phyloP scores from a whole-genome alignment of 352 stramenopile genomes.

The Phytophthora ramorum region DNA sequence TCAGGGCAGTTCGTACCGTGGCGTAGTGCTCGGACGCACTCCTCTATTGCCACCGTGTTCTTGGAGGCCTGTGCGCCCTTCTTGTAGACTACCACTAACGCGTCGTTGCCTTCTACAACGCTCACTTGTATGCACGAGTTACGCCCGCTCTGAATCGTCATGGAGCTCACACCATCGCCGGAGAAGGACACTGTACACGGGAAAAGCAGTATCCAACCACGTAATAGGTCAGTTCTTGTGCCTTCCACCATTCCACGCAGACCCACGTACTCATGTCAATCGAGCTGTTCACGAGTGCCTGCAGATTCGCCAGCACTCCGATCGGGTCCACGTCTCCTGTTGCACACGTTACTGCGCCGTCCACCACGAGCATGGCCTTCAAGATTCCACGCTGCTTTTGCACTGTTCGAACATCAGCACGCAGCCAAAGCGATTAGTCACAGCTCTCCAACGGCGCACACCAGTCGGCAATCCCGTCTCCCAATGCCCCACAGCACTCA shows the following conservation, averaged over 20 bases:
- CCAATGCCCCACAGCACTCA: slow-evolving; percentile 35
- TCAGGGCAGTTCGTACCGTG: slow-evolving; percentile 54
- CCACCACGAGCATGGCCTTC: slow-evolving; percentile 90
- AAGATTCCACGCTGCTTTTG: slow-evolving; percentile 90
- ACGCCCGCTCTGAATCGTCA: slow-evolving; percentile 88
- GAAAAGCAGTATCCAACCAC: neutral
- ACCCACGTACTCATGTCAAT: slow-evolving; percentile 83
- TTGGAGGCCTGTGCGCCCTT: slow-evolving; percentile 70
- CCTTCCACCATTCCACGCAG: neutral
- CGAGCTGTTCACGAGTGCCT: slow-evolving; percentile 86
- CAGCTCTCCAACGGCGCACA: neutral
- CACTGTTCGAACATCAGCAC: slow-evolving; percentile 47
- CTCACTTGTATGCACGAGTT: slow-evolving; percentile 91
- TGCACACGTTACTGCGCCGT: slow-evolving; percentile 81
- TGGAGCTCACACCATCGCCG: slow-evolving; percentile 77
- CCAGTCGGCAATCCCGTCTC: neutral
- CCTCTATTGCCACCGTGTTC: slow-evolving; percentile 82
- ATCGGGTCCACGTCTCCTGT: slow-evolving; percentile 92
- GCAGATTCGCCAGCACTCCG: slow-evolving; percentile 90
- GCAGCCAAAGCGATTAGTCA: slow-evolving; percentile 13
- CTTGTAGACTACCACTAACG: slow-evolving; percentile 89
- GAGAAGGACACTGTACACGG: slow-evolving; percentile 77
- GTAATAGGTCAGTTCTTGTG: slow-evolving; percentile 8
- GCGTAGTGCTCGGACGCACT: slow-evolving; percentile 80
- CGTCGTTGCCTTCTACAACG: slow-evolving; percentile 78